Evolutionary conservation across 768 basidiomycete genomes (phyloP).

Genomic region (Mycena sanguinolenta): DNA sequence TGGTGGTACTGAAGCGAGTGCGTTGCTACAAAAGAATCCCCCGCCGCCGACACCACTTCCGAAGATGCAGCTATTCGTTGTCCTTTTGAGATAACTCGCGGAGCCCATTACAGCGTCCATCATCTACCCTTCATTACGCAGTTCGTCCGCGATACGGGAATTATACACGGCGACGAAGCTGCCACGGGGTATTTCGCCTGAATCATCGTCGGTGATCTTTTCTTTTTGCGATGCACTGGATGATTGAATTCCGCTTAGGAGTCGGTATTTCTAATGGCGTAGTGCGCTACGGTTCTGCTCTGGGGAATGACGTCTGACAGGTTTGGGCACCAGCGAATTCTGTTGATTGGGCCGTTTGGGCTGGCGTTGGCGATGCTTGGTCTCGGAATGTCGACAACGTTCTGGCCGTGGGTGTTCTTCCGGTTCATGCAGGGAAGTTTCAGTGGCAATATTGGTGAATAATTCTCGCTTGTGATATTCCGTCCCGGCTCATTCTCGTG

Average conservation of each 20-base stretch:
- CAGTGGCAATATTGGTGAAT: slow-evolving; percentile 56
- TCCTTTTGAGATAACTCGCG: neutral
- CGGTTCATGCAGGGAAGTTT: slow-evolving; percentile 50
- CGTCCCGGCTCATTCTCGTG: neutral
- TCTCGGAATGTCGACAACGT: slow-evolving; percentile 50
- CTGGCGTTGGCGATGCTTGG: slow-evolving; percentile 46
- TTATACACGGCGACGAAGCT: slow-evolving; percentile 52
- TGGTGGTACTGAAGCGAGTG: too few relatives aligned
- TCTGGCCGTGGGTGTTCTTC: slow-evolving; percentile 46
- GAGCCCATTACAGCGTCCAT: slow-evolving; percentile 51
- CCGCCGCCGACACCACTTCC: slow-evolving; percentile 44
- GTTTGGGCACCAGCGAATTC: slow-evolving; percentile 30
- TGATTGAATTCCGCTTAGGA: slow-evolving; percentile 34
- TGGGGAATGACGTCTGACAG: slow-evolving; percentile 47
- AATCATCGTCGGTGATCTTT: slow-evolving; percentile 50
- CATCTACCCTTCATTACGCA: slow-evolving; percentile 57
- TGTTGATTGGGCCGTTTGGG: slow-evolving; percentile 50
- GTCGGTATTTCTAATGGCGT: slow-evolving; percentile 46
- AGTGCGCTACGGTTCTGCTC: slow-evolving; percentile 40
- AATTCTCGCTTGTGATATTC: neutral
- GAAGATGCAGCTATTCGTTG: slow-evolving; percentile 39
- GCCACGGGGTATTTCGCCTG: slow-evolving; percentile 59
- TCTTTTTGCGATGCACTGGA: too few relatives aligned
- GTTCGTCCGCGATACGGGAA: slow-evolving; percentile 51
- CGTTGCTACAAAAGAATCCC: too few relatives aligned